Evolutionary conservation across 306 rosid genomes (phyloP).

Genomic region (Dicorynia guianensis): DNA sequence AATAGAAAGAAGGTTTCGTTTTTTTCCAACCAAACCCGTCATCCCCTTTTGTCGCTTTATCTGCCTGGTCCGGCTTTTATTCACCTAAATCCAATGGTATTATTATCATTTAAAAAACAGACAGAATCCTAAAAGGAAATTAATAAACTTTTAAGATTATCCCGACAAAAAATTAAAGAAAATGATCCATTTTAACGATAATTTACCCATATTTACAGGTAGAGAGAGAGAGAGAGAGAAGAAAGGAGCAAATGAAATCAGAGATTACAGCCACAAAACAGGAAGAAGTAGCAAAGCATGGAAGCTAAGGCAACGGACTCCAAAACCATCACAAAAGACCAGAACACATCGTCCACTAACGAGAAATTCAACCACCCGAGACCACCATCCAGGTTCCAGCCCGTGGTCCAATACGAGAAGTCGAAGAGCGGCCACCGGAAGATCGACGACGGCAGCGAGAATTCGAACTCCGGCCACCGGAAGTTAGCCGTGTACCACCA

Average conservation of each 20-base stretch:
- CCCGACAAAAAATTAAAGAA: too few relatives aligned
- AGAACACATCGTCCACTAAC: constrained; percentile 47
- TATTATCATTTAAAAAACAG: too few relatives aligned
- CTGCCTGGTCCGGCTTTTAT: too few relatives aligned
- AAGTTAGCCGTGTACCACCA: constrained; percentile 40
- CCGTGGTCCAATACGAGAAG: constrained; percentile 17
- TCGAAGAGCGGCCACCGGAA: constrained; percentile 30
- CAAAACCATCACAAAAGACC: constrained; percentile 41
- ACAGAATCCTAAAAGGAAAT: too few relatives aligned
- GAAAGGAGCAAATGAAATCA: background rate
- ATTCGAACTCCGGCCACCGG: constrained; percentile 53
- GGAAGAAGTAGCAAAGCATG: constrained; percentile 52
- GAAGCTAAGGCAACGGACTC: constrained; percentile 47
- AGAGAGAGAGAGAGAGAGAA: background rate
- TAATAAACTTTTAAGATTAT: too few relatives aligned
- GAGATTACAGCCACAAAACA: constrained; percentile 62
- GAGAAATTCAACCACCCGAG: constrained; percentile 38
- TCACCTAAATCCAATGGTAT: too few relatives aligned
- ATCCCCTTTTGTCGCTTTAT: too few relatives aligned
- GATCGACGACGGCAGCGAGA: constrained; percentile 34
- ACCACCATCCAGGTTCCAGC: constrained; percentile 38
- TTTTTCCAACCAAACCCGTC: too few relatives aligned
- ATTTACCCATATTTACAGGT: background rate
- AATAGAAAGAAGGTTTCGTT: too few relatives aligned
- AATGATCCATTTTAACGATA: too few relatives aligned